phyloP scores from a whole-genome alignment of 2,329 filamentous ascomycete species.

The Colletotrichum musicola region DNA sequence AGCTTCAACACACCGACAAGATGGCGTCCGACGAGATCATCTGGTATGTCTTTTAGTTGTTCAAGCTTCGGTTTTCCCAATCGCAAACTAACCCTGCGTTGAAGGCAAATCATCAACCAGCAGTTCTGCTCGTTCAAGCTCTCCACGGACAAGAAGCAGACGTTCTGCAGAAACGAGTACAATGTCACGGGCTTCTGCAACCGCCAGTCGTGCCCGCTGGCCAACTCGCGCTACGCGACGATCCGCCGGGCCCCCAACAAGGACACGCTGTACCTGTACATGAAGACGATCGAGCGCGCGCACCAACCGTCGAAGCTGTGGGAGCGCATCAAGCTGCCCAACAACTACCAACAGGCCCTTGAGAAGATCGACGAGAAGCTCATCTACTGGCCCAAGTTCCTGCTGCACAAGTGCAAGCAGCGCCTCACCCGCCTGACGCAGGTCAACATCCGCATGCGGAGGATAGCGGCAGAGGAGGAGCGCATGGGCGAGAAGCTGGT shows the following conservation, averaged over 20 bases:
- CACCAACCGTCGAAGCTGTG: conserved; percentile 93
- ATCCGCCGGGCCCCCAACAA: conserved; percentile 86
- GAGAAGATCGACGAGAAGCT: conserved; percentile 87
- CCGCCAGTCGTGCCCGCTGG: conserved; percentile 88
- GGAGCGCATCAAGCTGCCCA: conserved; percentile 91
- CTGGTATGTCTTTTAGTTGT: conserved; percentile 60
- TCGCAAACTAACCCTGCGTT: conserved; percentile 3
- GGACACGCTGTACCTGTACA: conserved; percentile 91
- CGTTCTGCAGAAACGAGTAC: conserved; percentile 95
- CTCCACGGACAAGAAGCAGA: conserved; percentile 87
- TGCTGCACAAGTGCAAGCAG: conserved; percentile 96
- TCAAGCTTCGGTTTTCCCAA: neutral
- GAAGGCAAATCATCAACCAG: conserved; percentile 88
- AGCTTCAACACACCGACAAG: conserved; percentile 42
- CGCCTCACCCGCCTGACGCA: conserved; percentile 92
- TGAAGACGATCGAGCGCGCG: conserved; percentile 92
- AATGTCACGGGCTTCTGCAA: conserved; percentile 88
- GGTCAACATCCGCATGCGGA: conserved; percentile 84
- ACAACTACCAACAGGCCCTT: conserved; percentile 89
- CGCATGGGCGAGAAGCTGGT: conserved; percentile 89
- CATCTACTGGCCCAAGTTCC: conserved; percentile 95
- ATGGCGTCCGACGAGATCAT: conserved; percentile 98
- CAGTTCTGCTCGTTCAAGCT: conserved; percentile 96
- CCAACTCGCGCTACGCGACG: conserved; percentile 93
- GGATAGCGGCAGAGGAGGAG: conserved; percentile 89